Conservation (phyloP, 1,284 basidiomycete species). For the Fomitiporia mediterranea region DNA sequence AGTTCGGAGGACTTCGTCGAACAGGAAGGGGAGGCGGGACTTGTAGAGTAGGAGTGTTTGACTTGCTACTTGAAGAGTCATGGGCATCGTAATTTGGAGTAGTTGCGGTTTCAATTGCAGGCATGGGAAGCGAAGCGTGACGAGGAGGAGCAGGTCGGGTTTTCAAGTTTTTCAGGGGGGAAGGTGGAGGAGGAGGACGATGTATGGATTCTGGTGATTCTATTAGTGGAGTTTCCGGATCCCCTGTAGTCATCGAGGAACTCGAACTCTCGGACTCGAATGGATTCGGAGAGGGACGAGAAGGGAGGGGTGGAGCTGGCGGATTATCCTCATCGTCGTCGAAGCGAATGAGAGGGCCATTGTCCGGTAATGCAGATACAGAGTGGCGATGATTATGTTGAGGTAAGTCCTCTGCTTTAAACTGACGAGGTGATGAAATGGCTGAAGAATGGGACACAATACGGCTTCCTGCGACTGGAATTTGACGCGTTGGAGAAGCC, state of each 20-base stretch:
- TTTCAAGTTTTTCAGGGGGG: constrained; percentile 8
- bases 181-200: constrained; percentile 15
- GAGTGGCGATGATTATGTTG: constrained; percentile 12
- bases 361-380: neutral
- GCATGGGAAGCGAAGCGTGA: constrained; percentile 6
- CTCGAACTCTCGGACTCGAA: neutral
- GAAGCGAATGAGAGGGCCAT: constrained; percentile 7
- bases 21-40: constrained; percentile 20
- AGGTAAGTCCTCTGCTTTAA: neutral
- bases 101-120: neutral
- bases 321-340: constrained; percentile 6
- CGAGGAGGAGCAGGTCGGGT: constrained; percentile 16
- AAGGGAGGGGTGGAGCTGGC: constrained; percentile 17
- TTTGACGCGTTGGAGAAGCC: constrained; percentile 1
- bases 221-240: neutral
- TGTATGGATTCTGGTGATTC: constrained; percentile 1
- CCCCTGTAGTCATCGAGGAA: neutral
- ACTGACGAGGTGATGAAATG: neutral
- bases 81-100: neutral
- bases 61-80: neutral
- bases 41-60: constrained; percentile 21
- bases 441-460: constrained; percentile 13
- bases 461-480: constrained; percentile 8
- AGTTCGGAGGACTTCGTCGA: constrained; percentile 18
- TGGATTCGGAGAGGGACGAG: constrained; percentile 5